Evolutionary conservation across 2,329 filamentous ascomycete species (phyloP), one percentile per base, ranked within the genome.

Genomic region (Cryphonectria naterciae): DNA sequence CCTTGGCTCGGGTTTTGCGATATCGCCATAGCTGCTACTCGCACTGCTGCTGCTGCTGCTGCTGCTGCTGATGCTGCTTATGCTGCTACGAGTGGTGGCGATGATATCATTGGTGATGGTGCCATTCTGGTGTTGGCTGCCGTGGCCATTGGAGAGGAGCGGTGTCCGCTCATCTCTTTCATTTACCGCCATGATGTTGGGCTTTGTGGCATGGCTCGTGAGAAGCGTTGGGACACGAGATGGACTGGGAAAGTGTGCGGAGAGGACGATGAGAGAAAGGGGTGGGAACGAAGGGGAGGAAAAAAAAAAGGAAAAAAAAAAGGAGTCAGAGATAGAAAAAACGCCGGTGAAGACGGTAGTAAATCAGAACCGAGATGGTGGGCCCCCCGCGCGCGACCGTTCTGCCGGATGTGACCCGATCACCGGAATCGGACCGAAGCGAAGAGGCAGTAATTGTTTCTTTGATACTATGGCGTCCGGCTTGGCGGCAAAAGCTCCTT

Each of bases 151-250:
- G 64, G 63, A 68, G 64, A 72, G 70, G 25, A 73, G 70, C 58
- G 72, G 72, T 22, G 72, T 72, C 52, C 65, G 67, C 72, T 73
- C 72, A 49, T 73, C 67, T 54, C 56, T 68, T 19, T 54, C n/a
- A 17, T 68, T 43, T 66, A 60, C 69, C 39, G 69, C 66, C 71
- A 68, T 71, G 5, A 52, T 68, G 64, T 52, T 19, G 43, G 32
- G 8, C 4, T 25, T 43, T n/a, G 13, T 25, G 13, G 22, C 54
- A 69, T 68, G 35, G 54, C 62, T 6, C 52, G 32, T 17, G 28
- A 19, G 28, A 8, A 37, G 17, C 4, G 32, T 8, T 15, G 4
- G 15, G 58, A 11, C 28, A 39, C 37, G 13, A 10, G 11, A 39
- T 52, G 52, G 13, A 41, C 11, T 3, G 3, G 37, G 32, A 35